Evolutionary conservation across 1,284 basidiomycete species (phyloP).

Genomic region (Sanghuangporus sanghuang): DNA sequence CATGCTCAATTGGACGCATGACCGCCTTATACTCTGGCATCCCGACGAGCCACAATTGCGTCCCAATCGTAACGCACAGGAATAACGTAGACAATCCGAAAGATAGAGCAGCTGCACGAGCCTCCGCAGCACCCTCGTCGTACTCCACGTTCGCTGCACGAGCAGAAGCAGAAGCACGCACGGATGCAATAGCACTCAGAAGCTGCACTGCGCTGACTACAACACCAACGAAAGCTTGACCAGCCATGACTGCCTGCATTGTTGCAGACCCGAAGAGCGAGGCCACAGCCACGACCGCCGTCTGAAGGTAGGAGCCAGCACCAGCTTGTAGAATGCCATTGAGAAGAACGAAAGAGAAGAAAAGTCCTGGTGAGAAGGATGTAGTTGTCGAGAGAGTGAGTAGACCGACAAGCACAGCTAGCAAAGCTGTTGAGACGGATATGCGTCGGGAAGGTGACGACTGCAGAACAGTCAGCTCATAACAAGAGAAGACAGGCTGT

Average conservation of each 20-base stretch:
- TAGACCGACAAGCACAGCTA: constrained; percentile 47
- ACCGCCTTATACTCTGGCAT: constrained; percentile 54
- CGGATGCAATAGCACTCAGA: constrained; percentile 52
- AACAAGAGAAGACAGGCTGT: background rate
- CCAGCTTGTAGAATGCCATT: constrained; percentile 51
- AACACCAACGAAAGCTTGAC: constrained; percentile 74
- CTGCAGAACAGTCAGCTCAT: constrained; percentile 26
- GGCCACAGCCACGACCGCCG: constrained; percentile 63
- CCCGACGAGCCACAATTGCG: constrained; percentile 52
- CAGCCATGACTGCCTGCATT: constrained; percentile 67
- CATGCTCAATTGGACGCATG: constrained; percentile 36
- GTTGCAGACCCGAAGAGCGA: constrained; percentile 65
- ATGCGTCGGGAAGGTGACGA: constrained; percentile 48
- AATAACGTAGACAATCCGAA: constrained; percentile 67
- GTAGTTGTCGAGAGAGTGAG: constrained; percentile 55
- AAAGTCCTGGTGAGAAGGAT: constrained; percentile 44
- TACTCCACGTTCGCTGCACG: constrained; percentile 28
- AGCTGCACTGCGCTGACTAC: constrained; percentile 68
- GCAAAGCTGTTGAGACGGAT: constrained; percentile 36
- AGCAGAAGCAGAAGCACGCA: constrained; percentile 29
- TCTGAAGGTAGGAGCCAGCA: constrained; percentile 63
- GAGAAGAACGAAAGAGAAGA: constrained; percentile 60
- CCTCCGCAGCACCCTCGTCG: constrained; percentile 41
- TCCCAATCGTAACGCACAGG: constrained; percentile 44
- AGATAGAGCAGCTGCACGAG: constrained; percentile 63